phyloP scores from a whole-genome alignment of 1,284 basidiomycete species.

The Paramarasmius palmivorus region DNA sequence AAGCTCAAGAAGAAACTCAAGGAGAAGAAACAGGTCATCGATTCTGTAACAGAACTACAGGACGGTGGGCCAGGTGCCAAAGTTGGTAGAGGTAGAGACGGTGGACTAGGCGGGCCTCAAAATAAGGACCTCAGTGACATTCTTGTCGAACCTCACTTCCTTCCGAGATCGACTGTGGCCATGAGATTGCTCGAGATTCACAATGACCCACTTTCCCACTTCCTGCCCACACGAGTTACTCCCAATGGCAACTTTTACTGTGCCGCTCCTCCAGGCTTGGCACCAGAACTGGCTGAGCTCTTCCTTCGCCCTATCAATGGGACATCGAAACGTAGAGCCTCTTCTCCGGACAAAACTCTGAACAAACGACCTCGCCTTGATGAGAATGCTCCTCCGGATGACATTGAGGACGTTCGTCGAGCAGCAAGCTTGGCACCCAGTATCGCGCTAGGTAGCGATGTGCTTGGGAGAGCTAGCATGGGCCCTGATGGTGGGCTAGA shows the following conservation, averaged over 20 bases:
- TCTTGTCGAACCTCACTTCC: constrained; percentile 75
- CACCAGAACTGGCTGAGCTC: constrained; percentile 78
- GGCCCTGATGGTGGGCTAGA: constrained; percentile 57
- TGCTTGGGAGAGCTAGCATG: constrained; percentile 48
- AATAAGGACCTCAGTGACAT: constrained; percentile 74
- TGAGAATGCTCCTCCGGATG: constrained; percentile 47
- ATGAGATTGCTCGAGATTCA: constrained; percentile 84
- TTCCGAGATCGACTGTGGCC: constrained; percentile 80
- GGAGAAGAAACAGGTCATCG: constrained; percentile 80
- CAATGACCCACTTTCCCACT: constrained; percentile 82
- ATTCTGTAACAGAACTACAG: constrained; percentile 82
- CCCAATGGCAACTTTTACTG: constrained; percentile 75
- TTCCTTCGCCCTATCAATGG: constrained; percentile 78
- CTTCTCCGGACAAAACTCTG: constrained; percentile 52
- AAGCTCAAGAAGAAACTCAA: constrained; percentile 57
- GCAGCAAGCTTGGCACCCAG: constrained; percentile 63
- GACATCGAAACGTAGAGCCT: constrained; percentile 53
- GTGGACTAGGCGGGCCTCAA: constrained; percentile 51
- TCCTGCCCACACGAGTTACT: constrained; percentile 78
- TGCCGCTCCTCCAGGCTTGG: constrained; percentile 79
- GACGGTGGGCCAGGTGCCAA: constrained; percentile 59
- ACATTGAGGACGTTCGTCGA: constrained; percentile 71
- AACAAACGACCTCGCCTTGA: constrained; percentile 65
- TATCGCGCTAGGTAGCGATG: constrained; percentile 51
- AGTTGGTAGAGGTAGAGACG: constrained; percentile 54